Evolutionary conservation across 495 filamentous ascomycete species (phyloP).

Genomic region (Podospora appendiculata): DNA sequence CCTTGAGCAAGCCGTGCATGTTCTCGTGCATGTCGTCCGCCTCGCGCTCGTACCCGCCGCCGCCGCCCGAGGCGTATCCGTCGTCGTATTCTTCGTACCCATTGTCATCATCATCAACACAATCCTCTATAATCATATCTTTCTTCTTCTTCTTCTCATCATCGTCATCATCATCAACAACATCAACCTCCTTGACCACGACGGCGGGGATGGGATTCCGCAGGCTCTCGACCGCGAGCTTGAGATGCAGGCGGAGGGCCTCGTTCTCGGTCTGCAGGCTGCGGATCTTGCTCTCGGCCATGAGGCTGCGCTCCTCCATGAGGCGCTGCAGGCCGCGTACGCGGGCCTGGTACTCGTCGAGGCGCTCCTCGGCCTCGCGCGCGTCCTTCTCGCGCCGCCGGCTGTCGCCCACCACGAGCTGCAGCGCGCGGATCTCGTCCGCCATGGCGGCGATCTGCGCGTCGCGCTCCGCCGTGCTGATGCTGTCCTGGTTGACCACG

Average conservation of each 20-base stretch:
- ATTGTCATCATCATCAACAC: conserved; percentile 13
- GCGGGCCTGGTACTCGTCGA: conserved; percentile 87
- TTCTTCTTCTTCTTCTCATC: conserved; percentile 9
- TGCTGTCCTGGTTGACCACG: conserved; percentile 87
- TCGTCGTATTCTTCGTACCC: conserved; percentile 9
- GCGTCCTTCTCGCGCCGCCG: conserved; percentile 40
- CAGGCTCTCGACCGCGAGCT: conserved; percentile 75
- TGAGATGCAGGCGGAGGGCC: conserved; percentile 74
- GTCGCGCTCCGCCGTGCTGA: conserved; percentile 82
- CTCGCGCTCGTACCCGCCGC: conserved; percentile 16
- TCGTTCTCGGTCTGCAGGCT: conserved; percentile 84
- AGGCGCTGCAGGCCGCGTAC: conserved; percentile 81
- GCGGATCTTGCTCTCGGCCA: conserved; percentile 85
- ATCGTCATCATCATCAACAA: conserved; percentile 19
- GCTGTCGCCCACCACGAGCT: conserved; percentile 61
- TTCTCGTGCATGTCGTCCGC: conserved; percentile 56
- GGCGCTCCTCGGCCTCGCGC: conserved; percentile 54
- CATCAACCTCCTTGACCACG: conserved; percentile 19
- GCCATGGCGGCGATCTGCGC: conserved; percentile 90
- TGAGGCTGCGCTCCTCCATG: conserved; percentile 86
- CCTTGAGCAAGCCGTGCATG: conserved; percentile 65
- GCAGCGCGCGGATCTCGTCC: conserved; percentile 78
- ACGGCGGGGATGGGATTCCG: conserved; percentile 75
- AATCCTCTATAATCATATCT: not conserved
- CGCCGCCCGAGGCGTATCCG: conserved; percentile 3